phyloP scores from a whole-genome alignment of 2,329 filamentous ascomycete genomes.

The Xylariaceae sp. region DNA sequence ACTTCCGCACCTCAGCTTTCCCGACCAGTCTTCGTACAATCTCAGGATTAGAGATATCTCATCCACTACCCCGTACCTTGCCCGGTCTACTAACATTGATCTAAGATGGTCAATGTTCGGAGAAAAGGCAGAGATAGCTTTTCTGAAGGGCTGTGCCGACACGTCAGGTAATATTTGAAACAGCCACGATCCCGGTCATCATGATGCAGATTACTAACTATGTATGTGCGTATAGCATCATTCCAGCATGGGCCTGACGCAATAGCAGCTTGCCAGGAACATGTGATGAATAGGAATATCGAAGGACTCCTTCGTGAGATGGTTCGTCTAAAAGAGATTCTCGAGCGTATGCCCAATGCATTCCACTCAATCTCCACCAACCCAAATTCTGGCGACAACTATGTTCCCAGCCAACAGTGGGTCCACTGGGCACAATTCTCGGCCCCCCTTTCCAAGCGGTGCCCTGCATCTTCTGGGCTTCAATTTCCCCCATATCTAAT shows the following conservation, averaged over 20 bases:
- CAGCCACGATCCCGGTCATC: no score
- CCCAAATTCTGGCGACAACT: conserved; percentile 50
- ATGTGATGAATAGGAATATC: conserved; percentile 51
- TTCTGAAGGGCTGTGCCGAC: conserved; percentile 49
- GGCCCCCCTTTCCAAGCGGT: conserved; percentile 47
- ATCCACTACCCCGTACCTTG: conserved; percentile 49
- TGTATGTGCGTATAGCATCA: conserved; percentile 23
- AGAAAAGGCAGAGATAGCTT: conserved; percentile 49
- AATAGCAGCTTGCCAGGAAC: conserved; percentile 52
- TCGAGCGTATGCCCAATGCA: conserved; percentile 52
- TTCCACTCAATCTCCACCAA: conserved; percentile 55
- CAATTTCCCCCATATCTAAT: conserved; percentile 53
- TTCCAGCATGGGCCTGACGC: conserved; percentile 51
- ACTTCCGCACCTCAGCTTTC: conserved; percentile 51
- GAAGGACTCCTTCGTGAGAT: conserved; percentile 50
- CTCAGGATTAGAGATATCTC: conserved; percentile 48
- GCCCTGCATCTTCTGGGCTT: conserved; percentile 49
- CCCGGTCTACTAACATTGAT: conserved; percentile 52
- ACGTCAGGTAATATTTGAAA: conserved; percentile 35
- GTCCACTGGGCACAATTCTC: conserved; percentile 52
- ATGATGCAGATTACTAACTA: no score
- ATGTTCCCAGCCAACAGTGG: conserved; percentile 47
- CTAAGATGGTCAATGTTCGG: conserved; percentile 54
- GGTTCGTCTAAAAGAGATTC: conserved; percentile 50
- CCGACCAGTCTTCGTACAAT: conserved; percentile 54